phyloP scores from a whole-genome alignment of 352 stramenopile genomes.

The Saprolegnia parasitica region DNA sequence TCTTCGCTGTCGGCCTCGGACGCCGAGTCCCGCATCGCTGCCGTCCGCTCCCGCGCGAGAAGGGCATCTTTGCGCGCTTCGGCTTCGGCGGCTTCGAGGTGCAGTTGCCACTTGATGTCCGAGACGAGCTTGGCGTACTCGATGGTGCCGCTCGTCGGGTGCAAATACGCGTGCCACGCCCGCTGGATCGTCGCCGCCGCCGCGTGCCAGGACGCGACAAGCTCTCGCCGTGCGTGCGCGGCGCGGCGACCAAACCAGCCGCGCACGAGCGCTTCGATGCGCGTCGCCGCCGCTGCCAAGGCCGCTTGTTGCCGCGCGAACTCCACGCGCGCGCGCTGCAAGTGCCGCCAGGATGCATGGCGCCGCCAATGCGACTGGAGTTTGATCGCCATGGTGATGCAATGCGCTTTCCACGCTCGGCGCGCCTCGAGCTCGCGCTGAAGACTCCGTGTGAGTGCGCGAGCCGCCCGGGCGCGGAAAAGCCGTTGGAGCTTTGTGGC shows the following conservation, averaged over 20 bases:
- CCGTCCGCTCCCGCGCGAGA: constrained; percentile 42
- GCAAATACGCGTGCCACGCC: constrained; percentile 44
- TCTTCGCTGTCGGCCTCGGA: constrained; percentile 71
- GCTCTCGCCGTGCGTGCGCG: constrained; percentile 38
- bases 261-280: constrained; percentile 66
- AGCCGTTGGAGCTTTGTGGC: constrained; percentile 54
- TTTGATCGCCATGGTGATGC: constrained; percentile 45
- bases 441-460: constrained; percentile 50
- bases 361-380: constrained; percentile 68
- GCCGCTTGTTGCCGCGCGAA: constrained; percentile 32
- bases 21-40: constrained; percentile 60
- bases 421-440: constrained; percentile 44
- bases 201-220: constrained; percentile 35
- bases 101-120: constrained; percentile 45
- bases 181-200: constrained; percentile 53
- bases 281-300: constrained; percentile 41
- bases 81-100: constrained; percentile 45
- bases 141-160: constrained; percentile 41
- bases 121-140: constrained; percentile 47
- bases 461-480: constrained; percentile 50
- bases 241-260: constrained; percentile 56
- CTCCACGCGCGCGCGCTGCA: constrained; percentile 37
- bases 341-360: constrained; percentile 38
- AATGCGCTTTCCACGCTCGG: constrained; percentile 34
- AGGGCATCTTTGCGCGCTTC: constrained; percentile 43